Evolutionary conservation across 139 green algal genomes (phyloP).

Genomic region (Asterochloris sp.): DNA sequence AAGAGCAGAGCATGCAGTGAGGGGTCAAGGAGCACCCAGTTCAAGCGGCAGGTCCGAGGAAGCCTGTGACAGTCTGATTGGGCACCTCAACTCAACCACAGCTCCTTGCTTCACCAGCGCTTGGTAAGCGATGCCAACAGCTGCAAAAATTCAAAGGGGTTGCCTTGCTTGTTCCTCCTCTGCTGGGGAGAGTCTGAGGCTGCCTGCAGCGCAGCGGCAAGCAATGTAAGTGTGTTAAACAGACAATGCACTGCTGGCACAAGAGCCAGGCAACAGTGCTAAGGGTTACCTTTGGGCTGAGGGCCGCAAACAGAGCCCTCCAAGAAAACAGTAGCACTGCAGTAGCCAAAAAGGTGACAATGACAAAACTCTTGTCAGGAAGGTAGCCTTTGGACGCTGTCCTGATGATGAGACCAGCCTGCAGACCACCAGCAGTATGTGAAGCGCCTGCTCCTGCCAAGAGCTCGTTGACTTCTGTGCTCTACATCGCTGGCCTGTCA

Average conservation of each 20-base stretch:
- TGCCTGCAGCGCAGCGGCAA: neutral
- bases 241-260: neutral
- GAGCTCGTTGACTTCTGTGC: too few species aligned
- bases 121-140: conserved; percentile 55
- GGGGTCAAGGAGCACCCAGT: too few species aligned
- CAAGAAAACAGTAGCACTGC: conserved; percentile 68
- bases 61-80: too few species aligned
- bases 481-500: too few species aligned
- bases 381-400: conserved; percentile 55
- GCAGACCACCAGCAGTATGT: neutral
- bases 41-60: too few species aligned
- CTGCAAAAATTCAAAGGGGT: conserved; percentile 63
- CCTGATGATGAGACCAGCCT: conserved; percentile 52
- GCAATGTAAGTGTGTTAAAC: neutral
- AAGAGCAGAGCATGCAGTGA: too few species aligned
- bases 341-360: conserved; percentile 57
- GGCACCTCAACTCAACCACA: too few species aligned
- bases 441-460: too few species aligned
- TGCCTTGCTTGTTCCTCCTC: conserved; percentile 51
- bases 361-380: conserved; percentile 66
- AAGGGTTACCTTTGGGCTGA: conserved; percentile 28
- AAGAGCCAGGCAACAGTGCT: neutral
- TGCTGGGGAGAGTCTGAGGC: neutral
- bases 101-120: conserved; percentile 39
- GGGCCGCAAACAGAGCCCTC: conserved; percentile 48